A percentile compares a stretch with the other conserved stretches of the same genome.
These are phyloP conservation scores for Dactylonectria estremocensis DNA, from an alignment of 2,329 filamentous ascomycete genomes.

Conservation along the genomic window DNA sequence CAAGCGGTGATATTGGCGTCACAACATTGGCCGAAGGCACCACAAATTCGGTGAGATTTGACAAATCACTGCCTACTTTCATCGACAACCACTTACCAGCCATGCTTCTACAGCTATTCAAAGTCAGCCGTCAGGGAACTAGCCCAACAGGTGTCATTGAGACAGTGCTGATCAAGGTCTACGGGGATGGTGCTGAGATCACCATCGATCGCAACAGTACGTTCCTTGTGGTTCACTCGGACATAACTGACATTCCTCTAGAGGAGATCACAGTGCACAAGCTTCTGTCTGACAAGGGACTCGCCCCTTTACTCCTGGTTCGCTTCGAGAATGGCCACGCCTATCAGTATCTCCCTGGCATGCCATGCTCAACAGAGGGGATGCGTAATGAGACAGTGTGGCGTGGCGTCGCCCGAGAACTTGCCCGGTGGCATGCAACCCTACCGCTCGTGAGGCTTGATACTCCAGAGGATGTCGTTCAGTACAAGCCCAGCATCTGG, in stretches of 20 bases:
- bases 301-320: conserved; percentile 37
- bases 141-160: background rate
- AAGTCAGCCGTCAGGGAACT: conserved; percentile 17
- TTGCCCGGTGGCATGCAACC: conserved; percentile 38
- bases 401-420: conserved; percentile 40
- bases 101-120: conserved; percentile 37
- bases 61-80: background rate
- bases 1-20: conserved; percentile 17
- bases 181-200: conserved; percentile 42
- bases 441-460: conserved; percentile 18
- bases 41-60: conserved; percentile 39
- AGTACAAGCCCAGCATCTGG: conserved; percentile 37
- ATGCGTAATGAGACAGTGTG: conserved; percentile 33
- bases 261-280: conserved; percentile 43
- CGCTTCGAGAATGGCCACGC: conserved; percentile 42
- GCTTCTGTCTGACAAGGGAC: conserved; percentile 35
- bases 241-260: conserved; percentile 32
- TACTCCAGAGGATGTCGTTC: conserved; percentile 6
- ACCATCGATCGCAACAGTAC: conserved; percentile 42
- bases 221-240: conserved; percentile 21
- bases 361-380: conserved; percentile 33
- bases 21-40: conserved; percentile 38
- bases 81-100: conserved; percentile 9
- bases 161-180: conserved; percentile 40
- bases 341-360: conserved; percentile 38